These are phyloP conservation scores for Fusarium sp. DNA, from an alignment of 2,329 filamentous ascomycete genomes.

Conservation along the genomic window DNA sequence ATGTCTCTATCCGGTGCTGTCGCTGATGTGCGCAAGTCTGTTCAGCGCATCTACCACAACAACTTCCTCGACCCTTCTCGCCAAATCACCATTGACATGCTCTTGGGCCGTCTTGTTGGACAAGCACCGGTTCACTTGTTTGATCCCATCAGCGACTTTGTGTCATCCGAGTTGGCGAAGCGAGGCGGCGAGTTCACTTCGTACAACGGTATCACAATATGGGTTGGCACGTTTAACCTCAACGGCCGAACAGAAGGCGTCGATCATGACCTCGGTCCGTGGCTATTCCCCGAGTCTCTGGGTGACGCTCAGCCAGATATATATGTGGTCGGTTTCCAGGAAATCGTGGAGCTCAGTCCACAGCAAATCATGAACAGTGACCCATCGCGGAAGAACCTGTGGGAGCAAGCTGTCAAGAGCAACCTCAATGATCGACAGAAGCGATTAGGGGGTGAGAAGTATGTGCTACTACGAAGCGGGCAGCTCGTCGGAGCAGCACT, in stretches of 20 bases:
- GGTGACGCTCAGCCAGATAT: constrained; percentile 80
- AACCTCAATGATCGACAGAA: constrained; percentile 80
- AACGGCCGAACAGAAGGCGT: constrained; percentile 87
- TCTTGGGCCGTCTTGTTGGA: constrained; percentile 85
- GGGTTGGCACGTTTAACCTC: constrained; percentile 91
- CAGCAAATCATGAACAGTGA: constrained; percentile 99
- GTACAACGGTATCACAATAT: constrained; percentile 79
- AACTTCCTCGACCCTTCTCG: constrained; percentile 94
- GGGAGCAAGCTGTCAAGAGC: constrained; percentile 84
- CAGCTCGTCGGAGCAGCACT: constrained; percentile 95
- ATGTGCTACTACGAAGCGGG: constrained; percentile 89
- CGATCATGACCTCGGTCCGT: constrained; percentile 81
- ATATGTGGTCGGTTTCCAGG: constrained; percentile 92
- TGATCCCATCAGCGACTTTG: constrained; percentile 94
- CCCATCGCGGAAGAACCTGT: constrained; percentile 82
- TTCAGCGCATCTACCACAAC: constrained; percentile 94
- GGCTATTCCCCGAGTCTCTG: constrained; percentile 76
- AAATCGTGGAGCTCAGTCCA: constrained; percentile 97
- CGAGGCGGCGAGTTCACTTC: constrained; percentile 79
- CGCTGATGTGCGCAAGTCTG: constrained; percentile 95
- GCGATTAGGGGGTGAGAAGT: constrained; percentile 75
- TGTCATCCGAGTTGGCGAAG: constrained; percentile 78
- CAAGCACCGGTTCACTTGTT: constrained; percentile 87
- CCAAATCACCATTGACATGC: constrained; percentile 94
- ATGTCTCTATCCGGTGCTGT: constrained; percentile 94